Evolutionary conservation across 441 rosid genomes (phyloP).

Genomic region (Corymbia citriodora): DNA sequence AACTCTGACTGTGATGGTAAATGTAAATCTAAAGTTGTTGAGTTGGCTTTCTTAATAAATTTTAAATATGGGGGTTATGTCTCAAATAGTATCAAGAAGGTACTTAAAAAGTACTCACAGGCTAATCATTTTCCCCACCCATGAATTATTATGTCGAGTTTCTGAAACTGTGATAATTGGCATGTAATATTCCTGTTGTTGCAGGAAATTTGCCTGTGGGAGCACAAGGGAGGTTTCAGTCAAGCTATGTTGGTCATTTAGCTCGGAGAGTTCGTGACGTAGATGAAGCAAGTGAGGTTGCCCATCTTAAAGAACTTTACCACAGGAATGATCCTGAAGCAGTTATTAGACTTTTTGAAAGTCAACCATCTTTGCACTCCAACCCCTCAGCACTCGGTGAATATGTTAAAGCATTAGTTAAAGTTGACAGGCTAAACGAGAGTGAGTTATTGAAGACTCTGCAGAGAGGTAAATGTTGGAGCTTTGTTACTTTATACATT

Average conservation of each 20-base stretch:
- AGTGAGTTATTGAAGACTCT: conserved; percentile 75
- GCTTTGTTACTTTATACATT: background rate
- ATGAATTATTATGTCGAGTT: background rate
- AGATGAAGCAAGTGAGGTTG: conserved; percentile 68
- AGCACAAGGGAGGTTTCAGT: conserved; percentile 45
- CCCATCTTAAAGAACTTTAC: conserved; percentile 62
- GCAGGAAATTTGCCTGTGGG: conserved; percentile 31
- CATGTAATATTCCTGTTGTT: background rate
- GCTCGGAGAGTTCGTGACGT: conserved; percentile 71
- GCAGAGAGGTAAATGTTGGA: conserved; percentile 61
- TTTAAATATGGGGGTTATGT: background rate
- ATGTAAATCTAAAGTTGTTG: background rate
- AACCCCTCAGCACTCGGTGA: conserved; percentile 76
- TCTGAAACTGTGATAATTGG: background rate
- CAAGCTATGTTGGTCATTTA: conserved; percentile 69
- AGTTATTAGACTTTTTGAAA: conserved; percentile 77
- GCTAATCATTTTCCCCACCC: background rate
- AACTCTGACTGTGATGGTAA: background rate
- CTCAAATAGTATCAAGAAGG: background rate
- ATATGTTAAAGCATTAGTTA: conserved; percentile 86
- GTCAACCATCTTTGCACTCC: conserved; percentile 64
- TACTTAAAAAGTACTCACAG: background rate
- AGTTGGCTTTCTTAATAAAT: background rate
- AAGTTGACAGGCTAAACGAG: conserved; percentile 79
- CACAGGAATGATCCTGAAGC: conserved; percentile 81